Conservation (phyloP, 2,329 filamentous ascomycete species). For the Rhynchosporium agropyri region DNA sequence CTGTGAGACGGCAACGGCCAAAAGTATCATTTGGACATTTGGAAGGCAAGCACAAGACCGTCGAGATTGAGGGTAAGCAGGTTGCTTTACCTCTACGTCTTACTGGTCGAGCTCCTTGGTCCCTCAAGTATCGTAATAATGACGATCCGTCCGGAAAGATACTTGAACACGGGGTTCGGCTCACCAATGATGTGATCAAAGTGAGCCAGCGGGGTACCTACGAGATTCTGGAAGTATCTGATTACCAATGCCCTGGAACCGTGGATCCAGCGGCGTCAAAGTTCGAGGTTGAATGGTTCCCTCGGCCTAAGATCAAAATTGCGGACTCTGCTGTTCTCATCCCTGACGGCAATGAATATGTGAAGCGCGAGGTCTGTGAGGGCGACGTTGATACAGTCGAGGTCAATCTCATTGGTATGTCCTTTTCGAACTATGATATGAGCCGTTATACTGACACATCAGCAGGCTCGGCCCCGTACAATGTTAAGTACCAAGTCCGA, state of each 20-base stretch:
- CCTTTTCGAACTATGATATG: not conserved
- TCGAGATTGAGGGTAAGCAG: constrained; percentile 74
- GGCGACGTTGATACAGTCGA: constrained; percentile 91
- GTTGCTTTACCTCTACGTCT: constrained; percentile 81
- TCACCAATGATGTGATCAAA: constrained; percentile 69
- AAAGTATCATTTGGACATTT: constrained; percentile 83
- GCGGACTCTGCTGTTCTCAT: constrained; percentile 65
- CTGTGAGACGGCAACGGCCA: constrained; percentile 85
- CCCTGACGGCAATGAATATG: constrained; percentile 56
- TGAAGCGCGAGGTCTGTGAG: constrained; percentile 87
- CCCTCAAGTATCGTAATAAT: constrained; percentile 71
- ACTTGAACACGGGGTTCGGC: constrained; percentile 50
- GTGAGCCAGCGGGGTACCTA: constrained; percentile 74
- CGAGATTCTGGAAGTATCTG: constrained; percentile 75
- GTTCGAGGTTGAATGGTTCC: constrained; percentile 85
- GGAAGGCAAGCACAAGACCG: constrained; percentile 75
- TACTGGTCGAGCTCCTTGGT: constrained; percentile 85
- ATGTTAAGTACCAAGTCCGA: constrained; percentile 78
- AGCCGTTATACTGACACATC: constrained; percentile 20
- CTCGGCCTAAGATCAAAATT: constrained; percentile 72
- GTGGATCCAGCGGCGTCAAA: constrained; percentile 72
- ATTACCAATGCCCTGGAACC: constrained; percentile 79
- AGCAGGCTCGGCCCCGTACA: constrained; percentile 75
- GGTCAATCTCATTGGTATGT: constrained; percentile 72
- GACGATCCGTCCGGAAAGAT: constrained; percentile 52